Evolutionary conservation across 768 basidiomycete genomes (phyloP), one percentile per base, ranked within the genome.

Genomic region (Auriscalpium microsporum): DNA sequence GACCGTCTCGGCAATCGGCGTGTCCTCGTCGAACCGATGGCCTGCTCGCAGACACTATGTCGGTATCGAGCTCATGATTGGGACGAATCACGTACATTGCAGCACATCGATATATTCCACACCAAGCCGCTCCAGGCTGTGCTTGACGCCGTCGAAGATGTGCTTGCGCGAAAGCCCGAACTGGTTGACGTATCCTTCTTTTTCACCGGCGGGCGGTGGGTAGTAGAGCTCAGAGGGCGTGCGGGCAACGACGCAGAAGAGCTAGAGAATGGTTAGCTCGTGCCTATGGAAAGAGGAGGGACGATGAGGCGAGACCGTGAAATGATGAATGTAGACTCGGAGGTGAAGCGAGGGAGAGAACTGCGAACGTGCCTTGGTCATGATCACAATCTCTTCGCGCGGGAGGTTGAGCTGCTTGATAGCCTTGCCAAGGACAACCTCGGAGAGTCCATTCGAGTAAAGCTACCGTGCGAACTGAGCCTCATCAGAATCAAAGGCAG

Each of bases 91-190:
- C 56, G 17, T 50, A 67, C 71, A 73, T 61, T 76, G 73, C 16
- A 76, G 65, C 2, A 77, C 55, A 61, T 78, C 78, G 60, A 79
- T 68, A 56, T 77, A 77, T 34, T 77, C 75, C 34, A 73, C 54
- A n/a, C 74, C 71, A 3, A 78, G 67, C 8, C 77, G 59, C 57
- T 74, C 63, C 28, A 78, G 64, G 17, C 68, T 70, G 2, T 61
- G 65, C 53, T 77, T 67, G 53, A 79, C 71, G 8, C 70, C 61
- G 38, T 75, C 77, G 60, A 80, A 78, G 58, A 80, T 78, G 56
- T 78, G 76, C 72, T 78, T 70, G 28, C 71, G 61, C 10, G 56
- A 50, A 1, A 66, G 53, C 13, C 65, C 65, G 10, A 45, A 37
- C 23, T 64, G 58, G 57, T 71, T 72, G 10, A 67, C 64, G 53